Evolutionary conservation across 805 yeast genomes (phyloP).

Genomic region (Lipomyces mesembrius): DNA sequence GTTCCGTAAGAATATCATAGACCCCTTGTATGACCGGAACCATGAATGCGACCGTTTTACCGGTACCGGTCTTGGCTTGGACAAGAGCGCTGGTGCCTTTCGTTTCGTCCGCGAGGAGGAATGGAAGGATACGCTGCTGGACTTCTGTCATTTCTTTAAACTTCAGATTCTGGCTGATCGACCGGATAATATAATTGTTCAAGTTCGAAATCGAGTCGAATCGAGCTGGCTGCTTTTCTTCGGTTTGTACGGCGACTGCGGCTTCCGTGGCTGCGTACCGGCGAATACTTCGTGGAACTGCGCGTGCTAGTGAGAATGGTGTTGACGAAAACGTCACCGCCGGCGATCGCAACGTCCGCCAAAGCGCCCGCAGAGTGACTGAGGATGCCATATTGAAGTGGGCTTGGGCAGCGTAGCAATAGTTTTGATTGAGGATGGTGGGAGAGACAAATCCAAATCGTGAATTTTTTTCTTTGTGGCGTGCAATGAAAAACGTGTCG

Average conservation of each 20-base stretch:
- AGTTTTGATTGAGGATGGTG: neutral
- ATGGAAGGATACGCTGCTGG: slow-evolving; percentile 26
- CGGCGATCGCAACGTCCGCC: neutral
- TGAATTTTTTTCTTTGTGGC: neutral
- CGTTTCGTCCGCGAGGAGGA: slow-evolving; percentile 48
- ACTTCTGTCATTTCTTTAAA: slow-evolving; percentile 25
- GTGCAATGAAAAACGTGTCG: neutral
- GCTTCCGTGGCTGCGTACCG: neutral
- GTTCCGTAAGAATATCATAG: slow-evolving; percentile 52
- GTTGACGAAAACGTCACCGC: neutral
- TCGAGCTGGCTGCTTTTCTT: neutral
- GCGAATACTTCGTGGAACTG: neutral
- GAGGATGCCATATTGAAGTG: neutral
- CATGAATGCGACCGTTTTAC: slow-evolving; percentile 87
- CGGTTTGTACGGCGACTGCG: neutral
- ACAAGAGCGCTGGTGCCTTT: slow-evolving; percentile 68
- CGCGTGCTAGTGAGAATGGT: neutral
- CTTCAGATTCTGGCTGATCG: slow-evolving; percentile 6
- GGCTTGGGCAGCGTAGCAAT: neutral
- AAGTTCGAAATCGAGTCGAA: slow-evolving; percentile 3
- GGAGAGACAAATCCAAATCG: neutral
- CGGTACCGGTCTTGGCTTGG: slow-evolving; percentile 98
- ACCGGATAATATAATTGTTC: slow-evolving; percentile 2
- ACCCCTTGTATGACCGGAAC: slow-evolving; percentile 80
- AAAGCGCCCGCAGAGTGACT: neutral